Percentiles rank a stretch among this genome's conserved stretches.
These are phyloP conservation scores for Magnolia changhungtana DNA, from an alignment of 164 flowering plant genomes.

Conservation along the genomic window DNA sequence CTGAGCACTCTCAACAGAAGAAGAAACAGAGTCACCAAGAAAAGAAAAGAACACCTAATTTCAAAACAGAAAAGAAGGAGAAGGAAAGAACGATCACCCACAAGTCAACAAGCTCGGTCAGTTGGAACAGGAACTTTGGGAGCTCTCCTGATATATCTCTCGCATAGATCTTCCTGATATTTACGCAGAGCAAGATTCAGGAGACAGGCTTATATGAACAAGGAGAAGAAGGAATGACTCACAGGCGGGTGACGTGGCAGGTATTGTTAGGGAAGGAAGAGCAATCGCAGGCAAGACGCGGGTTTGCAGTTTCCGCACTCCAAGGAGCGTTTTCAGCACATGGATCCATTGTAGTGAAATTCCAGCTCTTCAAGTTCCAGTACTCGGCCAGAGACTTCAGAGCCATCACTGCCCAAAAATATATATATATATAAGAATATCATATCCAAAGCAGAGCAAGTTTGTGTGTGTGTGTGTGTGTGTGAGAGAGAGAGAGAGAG, in stretches of 20 bases:
- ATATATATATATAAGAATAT: neutral
- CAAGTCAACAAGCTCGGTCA: constrained; percentile 17
- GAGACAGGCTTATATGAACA: too few species aligned
- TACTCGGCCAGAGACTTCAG: neutral
- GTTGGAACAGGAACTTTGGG: constrained; percentile 8
- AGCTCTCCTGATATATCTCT: constrained; percentile 4
- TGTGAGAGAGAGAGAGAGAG: neutral
- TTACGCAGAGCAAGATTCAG: neutral
- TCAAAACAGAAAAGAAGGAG: neutral
- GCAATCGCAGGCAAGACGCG: constrained; percentile 6
- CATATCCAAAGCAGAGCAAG: neutral
- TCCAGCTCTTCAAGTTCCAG: constrained; percentile 9
- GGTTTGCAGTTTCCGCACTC: constrained; percentile 7
- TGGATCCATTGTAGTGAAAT: constrained; percentile 2
- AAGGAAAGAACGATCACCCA: neutral
- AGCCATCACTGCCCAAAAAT: neutral
- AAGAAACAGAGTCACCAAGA: too few species aligned
- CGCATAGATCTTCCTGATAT: constrained; percentile 8
- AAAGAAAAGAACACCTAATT: neutral
- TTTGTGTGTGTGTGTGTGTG: neutral
- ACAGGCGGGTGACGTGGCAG: constrained; percentile 12
- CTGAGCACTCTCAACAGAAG: neutral
- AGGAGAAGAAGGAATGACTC: neutral
- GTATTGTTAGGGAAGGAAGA: neutral
- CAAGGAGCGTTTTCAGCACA: constrained; percentile 6